phyloP scores from a whole-genome alignment of 352 stramenopile species.

The Saprolegnia diclina region DNA sequence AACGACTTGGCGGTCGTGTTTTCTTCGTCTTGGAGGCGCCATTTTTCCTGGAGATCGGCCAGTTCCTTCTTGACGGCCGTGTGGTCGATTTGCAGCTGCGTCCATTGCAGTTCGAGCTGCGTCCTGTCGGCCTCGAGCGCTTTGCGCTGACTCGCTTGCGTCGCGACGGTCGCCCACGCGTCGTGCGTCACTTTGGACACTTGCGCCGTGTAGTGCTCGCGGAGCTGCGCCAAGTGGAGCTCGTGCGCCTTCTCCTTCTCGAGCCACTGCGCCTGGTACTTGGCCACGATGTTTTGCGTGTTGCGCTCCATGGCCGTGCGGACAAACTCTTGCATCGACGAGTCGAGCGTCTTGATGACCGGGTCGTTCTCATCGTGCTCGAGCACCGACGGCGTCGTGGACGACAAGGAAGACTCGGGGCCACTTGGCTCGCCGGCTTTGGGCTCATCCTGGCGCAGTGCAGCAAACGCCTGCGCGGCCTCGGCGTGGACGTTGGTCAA shows the following conservation, averaged over 20 bases:
- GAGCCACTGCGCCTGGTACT: slow-evolving; percentile 24
- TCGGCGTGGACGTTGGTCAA: slow-evolving; percentile 22
- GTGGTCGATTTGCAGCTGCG: slow-evolving; percentile 66
- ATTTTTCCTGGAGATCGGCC: slow-evolving; percentile 61
- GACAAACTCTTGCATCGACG: slow-evolving; percentile 28
- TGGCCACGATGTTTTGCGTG: slow-evolving; percentile 24
- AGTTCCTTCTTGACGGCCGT: slow-evolving; percentile 57
- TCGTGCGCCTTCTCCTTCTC: slow-evolving; percentile 25
- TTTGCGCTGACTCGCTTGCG: slow-evolving; percentile 39
- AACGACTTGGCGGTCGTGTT: slow-evolving; percentile 66
- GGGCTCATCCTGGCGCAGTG: background rate
- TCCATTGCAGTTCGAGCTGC: slow-evolving; percentile 50
- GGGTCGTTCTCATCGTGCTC: slow-evolving; percentile 4
- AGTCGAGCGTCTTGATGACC: slow-evolving; percentile 14
- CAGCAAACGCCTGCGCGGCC: slow-evolving; percentile 12
- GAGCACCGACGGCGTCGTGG: background rate
- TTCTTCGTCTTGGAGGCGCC: slow-evolving; percentile 70
- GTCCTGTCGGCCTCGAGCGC: slow-evolving; percentile 60
- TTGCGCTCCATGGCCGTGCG: slow-evolving; percentile 24
- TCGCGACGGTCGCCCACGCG: slow-evolving; percentile 24
- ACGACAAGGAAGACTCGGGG: slow-evolving; percentile 1
- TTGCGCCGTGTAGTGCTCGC: slow-evolving; percentile 22
- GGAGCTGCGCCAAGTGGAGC: slow-evolving; percentile 10
- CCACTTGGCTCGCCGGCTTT: slow-evolving; percentile 18
- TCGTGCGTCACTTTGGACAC: slow-evolving; percentile 10